These are phyloP conservation scores for Hypoxylon sp. DNA, from an alignment of 2,329 filamentous ascomycete species.

Conservation along the genomic window DNA sequence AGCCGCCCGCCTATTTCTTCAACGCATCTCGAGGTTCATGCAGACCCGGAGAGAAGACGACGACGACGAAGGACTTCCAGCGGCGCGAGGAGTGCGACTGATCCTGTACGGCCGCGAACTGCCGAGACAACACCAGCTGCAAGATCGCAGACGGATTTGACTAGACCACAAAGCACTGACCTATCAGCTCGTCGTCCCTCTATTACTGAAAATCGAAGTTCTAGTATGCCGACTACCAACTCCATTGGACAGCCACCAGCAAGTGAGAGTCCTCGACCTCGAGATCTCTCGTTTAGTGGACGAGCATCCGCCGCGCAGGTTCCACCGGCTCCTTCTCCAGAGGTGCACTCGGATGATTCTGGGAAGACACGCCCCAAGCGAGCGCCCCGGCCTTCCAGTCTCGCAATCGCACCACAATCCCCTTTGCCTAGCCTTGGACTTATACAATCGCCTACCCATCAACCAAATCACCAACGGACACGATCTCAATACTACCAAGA, in stretches of 20 bases:
- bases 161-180: constrained; percentile 53
- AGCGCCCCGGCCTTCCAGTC: constrained; percentile 51
- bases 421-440: constrained; percentile 46
- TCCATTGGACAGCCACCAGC: constrained; percentile 32
- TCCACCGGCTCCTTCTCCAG: constrained; percentile 21
- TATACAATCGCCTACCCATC: constrained; percentile 42
- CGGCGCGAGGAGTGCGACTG: constrained; percentile 62
- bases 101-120: constrained; percentile 54
- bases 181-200: constrained; percentile 50
- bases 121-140: constrained; percentile 60
- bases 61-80: constrained; percentile 62
- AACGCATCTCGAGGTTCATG: constrained; percentile 59
- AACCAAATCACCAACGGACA: constrained; percentile 50
- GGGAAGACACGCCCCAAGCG: constrained; percentile 37
- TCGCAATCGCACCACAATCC: constrained; percentile 49
- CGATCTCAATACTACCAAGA: constrained; percentile 68
- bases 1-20: constrained; percentile 61
- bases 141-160: constrained; percentile 72
- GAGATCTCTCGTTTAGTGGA: constrained; percentile 50
- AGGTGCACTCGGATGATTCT: constrained; percentile 36
- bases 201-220: constrained; percentile 54
- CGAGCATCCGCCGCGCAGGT: constrained; percentile 43
- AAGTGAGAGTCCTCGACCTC: constrained; percentile 38
- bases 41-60: constrained; percentile 54
- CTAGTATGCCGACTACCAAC: constrained; percentile 47